Evolutionary conservation across 768 basidiomycete species (phyloP).

Genomic region (Mycena sanguinolenta): DNA sequence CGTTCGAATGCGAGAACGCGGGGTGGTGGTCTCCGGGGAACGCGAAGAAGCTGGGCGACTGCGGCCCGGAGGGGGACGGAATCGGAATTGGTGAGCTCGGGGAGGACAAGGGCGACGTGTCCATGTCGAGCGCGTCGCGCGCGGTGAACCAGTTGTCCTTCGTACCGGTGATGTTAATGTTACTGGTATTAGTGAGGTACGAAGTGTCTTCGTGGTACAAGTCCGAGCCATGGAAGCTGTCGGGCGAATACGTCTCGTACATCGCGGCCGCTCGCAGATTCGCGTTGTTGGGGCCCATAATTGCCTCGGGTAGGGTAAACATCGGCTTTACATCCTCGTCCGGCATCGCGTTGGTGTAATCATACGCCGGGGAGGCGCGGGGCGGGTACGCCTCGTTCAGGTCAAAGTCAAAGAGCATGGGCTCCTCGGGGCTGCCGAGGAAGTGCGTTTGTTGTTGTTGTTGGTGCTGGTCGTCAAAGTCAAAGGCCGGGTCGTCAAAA

Average conservation of each 20-base stretch:
- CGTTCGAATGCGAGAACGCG: too few relatives aligned
- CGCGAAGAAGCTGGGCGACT: conserved; percentile 61
- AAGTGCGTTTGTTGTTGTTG: too few relatives aligned
- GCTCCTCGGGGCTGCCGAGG: conserved; percentile 33
- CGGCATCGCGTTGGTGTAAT: neutral
- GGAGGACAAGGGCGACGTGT: conserved; percentile 25
- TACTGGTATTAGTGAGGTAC: too few relatives aligned
- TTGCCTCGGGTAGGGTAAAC: neutral
- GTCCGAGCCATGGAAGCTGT: conserved; percentile 47
- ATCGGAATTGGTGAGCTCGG: conserved; percentile 75
- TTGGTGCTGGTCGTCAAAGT: conserved; percentile 47
- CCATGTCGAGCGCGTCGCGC: conserved; percentile 18
- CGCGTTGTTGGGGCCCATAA: too few relatives aligned
- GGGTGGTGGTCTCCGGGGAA: conserved; percentile 62
- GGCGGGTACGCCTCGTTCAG: conserved; percentile 42
- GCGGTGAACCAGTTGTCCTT: conserved; percentile 33
- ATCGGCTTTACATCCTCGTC: conserved; percentile 59
- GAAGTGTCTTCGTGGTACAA: conserved; percentile 31
- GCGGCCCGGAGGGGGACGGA: conserved; percentile 62
- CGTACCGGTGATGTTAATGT: too few relatives aligned
- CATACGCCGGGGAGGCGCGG: conserved; percentile 18
- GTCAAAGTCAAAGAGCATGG: conserved; percentile 66
- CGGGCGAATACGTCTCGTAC: conserved; percentile 39
- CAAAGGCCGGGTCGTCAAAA: conserved; percentile 54
- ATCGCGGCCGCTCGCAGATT: neutral